Evolutionary conservation across 768 basidiomycete species (phyloP).

Genomic region (Macrocybe gigantea): DNA sequence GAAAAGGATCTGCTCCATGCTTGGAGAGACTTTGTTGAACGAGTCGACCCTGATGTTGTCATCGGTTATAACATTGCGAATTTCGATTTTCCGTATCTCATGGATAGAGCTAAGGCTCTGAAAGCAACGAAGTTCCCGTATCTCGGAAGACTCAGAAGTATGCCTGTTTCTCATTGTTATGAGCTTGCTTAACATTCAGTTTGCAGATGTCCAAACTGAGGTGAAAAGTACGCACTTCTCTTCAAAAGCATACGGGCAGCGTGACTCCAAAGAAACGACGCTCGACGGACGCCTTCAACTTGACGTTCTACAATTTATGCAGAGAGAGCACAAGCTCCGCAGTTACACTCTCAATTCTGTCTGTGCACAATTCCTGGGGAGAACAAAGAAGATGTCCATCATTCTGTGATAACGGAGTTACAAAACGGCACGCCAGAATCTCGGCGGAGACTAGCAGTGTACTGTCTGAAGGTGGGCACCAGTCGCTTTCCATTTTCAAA

Average conservation of each 20-base stretch:
- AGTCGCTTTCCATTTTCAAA: not conserved
- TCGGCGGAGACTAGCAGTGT: slow-evolving; percentile 87
- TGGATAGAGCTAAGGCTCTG: slow-evolving; percentile 86
- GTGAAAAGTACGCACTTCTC: slow-evolving; percentile 96
- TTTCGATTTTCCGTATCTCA: slow-evolving; percentile 95
- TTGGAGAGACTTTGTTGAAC: slow-evolving; percentile 89
- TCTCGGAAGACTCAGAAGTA: slow-evolving; percentile 75
- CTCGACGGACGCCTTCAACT: slow-evolving; percentile 93
- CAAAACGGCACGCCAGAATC: slow-evolving; percentile 97
- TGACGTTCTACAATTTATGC: slow-evolving; percentile 96
- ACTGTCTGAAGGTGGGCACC: slow-evolving; percentile 83
- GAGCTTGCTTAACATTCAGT: slow-evolving; percentile 4
- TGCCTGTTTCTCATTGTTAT: slow-evolving; percentile 7
- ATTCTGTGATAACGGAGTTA: slow-evolving; percentile 96
- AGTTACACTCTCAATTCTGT: slow-evolving; percentile 98
- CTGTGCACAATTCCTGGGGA: slow-evolving; percentile 97
- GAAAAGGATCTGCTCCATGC: slow-evolving; percentile 68
- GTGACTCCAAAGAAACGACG: slow-evolving; percentile 90
- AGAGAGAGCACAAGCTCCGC: slow-evolving; percentile 94
- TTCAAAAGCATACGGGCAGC: slow-evolving; percentile 94
- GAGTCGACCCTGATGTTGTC: slow-evolving; percentile 91
- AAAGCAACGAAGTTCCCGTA: slow-evolving; percentile 64
- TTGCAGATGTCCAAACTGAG: slow-evolving; percentile 65
- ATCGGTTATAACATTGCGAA: slow-evolving; percentile 94
- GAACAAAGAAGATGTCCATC: slow-evolving; percentile 98